Base-by-base conservation (phyloP, 768 basidiomycete genomes). In the Tylopilus felleus region DNA sequence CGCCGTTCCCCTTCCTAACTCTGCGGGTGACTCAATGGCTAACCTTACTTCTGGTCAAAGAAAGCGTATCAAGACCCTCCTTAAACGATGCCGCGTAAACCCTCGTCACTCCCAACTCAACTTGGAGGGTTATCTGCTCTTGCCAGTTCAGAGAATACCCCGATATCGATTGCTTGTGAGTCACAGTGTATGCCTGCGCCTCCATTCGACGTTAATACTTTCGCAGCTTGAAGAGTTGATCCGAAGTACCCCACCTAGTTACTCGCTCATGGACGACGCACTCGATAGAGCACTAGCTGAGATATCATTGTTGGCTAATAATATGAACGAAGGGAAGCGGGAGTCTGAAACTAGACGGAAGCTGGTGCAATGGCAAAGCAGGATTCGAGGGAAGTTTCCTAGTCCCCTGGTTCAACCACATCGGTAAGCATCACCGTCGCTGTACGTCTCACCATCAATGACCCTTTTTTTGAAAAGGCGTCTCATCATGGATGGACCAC, bases 361-460 rank as follows among this genome's bases (percentile, higher is more conserved):
- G 65, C 82, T 98, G 23, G 90, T 98, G 17, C 84, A 89, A 65
- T 94, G 90, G 91, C 93, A 94, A 72, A 65, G 85, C 33, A 80
- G 92, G 61, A 98, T 99, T 63, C 80, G 87, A 36, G 91, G 93
- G 19, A 90, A 84, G 66, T 98, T 97, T 70, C 94, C 93, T 8
- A 95, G 93, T 55, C 95, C 97, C n/a, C 76, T 99, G 35, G 97
- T 99, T 33, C 97, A 98, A 69, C 97, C 97, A 8, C 97, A 99
- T 74, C 85, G 92, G 90, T 92, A 65, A 66, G 80, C 62, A 29
- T 14, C 23, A 16, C 33, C 22, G 52, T 47, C 51, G 19, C 13
- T 35, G 21, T 53, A 23, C n/a, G 10, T 19, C 36, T 33, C 49
- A 28, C 46, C 23, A 51, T 29, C 29, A 41, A 58, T 58, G 57